Conservation (phyloP, 768 basidiomycete species). For the Lactifluus pinguis region DNA sequence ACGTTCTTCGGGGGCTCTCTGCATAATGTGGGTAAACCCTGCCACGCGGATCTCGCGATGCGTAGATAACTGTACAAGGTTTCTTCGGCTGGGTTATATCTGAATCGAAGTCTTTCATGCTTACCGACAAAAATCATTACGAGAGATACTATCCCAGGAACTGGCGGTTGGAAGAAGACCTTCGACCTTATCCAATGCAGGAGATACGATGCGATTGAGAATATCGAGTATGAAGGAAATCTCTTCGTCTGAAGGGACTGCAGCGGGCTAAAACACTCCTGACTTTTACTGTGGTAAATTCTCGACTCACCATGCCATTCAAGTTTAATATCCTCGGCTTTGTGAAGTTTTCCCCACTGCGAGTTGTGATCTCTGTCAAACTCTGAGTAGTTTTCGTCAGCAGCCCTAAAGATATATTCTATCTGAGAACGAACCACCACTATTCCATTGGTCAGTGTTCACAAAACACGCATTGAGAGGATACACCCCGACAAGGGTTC, state of each 20-base stretch:
- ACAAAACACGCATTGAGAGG: slow-evolving; percentile 72
- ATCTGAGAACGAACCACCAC: slow-evolving; percentile 46
- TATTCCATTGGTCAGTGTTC: slow-evolving; percentile 69
- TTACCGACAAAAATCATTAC: slow-evolving; percentile 82
- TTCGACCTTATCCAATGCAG: slow-evolving; percentile 61
- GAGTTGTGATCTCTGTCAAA: slow-evolving; percentile 54
- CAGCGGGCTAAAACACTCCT: slow-evolving; percentile 12
- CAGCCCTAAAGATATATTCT: background rate
- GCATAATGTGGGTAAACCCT: slow-evolving; percentile 63
- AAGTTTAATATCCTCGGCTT: slow-evolving; percentile 67
- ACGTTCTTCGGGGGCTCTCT: slow-evolving; percentile 50
- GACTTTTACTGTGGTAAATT: background rate
- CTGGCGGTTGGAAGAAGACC: slow-evolving; percentile 43
- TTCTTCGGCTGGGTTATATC: slow-evolving; percentile 2
- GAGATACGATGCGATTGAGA: slow-evolving; percentile 56
- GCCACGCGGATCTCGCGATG: slow-evolving; percentile 66
- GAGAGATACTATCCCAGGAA: slow-evolving; percentile 55
- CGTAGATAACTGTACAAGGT: slow-evolving; percentile 46
- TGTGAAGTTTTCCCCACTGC: slow-evolving; percentile 76
- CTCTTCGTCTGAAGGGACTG: slow-evolving; percentile 60
- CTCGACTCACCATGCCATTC: slow-evolving; percentile 73
- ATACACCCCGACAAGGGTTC: slow-evolving; percentile 68
- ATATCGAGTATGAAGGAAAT: slow-evolving; percentile 75
- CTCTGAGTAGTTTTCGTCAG: slow-evolving; percentile 29
- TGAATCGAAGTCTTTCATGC: slow-evolving; percentile 16